Conservation (phyloP, 768 basidiomycete genomes). For the Mycena capillaripes region DNA sequence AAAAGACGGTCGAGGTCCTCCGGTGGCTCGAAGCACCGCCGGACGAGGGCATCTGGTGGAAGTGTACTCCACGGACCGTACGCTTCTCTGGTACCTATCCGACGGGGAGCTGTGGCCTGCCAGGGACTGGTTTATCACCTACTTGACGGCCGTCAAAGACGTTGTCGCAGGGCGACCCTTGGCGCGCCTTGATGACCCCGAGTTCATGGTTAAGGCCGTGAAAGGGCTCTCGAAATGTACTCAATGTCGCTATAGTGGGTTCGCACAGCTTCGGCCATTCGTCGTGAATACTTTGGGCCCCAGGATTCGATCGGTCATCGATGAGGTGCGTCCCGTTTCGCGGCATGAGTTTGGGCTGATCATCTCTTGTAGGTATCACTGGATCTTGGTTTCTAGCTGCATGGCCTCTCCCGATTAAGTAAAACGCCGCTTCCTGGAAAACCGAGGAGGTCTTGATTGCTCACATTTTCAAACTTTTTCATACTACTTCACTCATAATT, state of each 20-base stretch:
- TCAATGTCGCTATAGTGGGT: not conserved
- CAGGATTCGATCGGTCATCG: too few species aligned
- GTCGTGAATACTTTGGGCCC: too few species aligned
- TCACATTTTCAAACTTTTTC: too few species aligned
- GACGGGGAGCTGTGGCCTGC: not conserved
- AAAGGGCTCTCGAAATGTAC: not conserved
- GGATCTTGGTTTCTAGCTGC: too few species aligned
- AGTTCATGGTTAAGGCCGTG: not conserved
- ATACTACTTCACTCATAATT: too few species aligned
- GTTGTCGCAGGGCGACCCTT: not conserved
- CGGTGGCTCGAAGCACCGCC: not conserved
- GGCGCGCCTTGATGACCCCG: not conserved
- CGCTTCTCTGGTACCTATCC: not conserved
- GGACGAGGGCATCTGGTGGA: not conserved
- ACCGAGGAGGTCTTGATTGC: too few species aligned
- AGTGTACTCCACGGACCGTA: not conserved
- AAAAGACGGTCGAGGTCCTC: not conserved
- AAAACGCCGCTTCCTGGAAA: too few species aligned
- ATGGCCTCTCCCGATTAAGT: too few species aligned
- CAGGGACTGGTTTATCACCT: not conserved
- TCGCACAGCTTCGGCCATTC: not conserved
- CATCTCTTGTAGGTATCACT: too few species aligned
- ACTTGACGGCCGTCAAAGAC: not conserved
- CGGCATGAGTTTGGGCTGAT: too few species aligned
- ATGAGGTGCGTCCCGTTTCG: too few species aligned